phyloP scores from a whole-genome alignment of 2,329 filamentous ascomycete species.

The Dothideomycetidae sp. region DNA sequence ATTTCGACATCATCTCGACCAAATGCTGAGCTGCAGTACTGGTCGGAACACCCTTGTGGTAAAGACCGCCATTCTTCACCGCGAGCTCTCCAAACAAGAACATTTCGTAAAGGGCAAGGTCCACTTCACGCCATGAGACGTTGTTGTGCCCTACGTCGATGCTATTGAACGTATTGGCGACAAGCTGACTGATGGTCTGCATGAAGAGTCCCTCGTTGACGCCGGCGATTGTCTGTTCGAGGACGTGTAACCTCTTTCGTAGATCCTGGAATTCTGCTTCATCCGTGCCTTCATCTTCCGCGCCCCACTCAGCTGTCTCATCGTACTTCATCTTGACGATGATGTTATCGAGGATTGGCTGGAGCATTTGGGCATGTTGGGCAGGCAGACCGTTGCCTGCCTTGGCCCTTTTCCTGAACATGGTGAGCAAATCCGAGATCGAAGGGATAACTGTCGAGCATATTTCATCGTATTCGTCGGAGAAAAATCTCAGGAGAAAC shows the following conservation, averaged over 20 bases:
- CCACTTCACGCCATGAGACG: slow-evolving; percentile 88
- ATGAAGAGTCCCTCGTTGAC: slow-evolving; percentile 83
- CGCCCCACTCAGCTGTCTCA: slow-evolving; percentile 83
- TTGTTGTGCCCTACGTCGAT: slow-evolving; percentile 57
- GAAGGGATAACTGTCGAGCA: slow-evolving; percentile 92
- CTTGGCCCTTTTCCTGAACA: slow-evolving; percentile 67
- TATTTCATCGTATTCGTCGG: slow-evolving; percentile 95
- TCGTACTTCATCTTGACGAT: slow-evolving; percentile 96
- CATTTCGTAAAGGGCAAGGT: slow-evolving; percentile 89
- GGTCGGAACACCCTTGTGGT: slow-evolving; percentile 69
- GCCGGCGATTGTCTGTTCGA: slow-evolving; percentile 84
- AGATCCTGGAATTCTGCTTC: slow-evolving; percentile 96
- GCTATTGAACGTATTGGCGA: slow-evolving; percentile 75
- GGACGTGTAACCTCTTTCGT: slow-evolving; percentile 71
- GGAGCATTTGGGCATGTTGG: slow-evolving; percentile 68
- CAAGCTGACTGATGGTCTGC: slow-evolving; percentile 71
- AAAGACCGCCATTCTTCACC: slow-evolving; percentile 75
- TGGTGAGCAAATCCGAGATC: slow-evolving; percentile 80
- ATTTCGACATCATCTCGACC: slow-evolving; percentile 83
- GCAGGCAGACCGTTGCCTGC: slow-evolving; percentile 48
- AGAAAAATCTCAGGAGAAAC: slow-evolving; percentile 82
- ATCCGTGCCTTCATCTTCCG: slow-evolving; percentile 87
- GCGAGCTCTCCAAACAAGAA: slow-evolving; percentile 89
- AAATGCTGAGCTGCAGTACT: slow-evolving; percentile 67
- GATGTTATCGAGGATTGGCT: slow-evolving; percentile 79